These are phyloP conservation scores for Cucurbita ficifolia DNA, from an alignment of 306 rosid species.

Conservation along the genomic window DNA sequence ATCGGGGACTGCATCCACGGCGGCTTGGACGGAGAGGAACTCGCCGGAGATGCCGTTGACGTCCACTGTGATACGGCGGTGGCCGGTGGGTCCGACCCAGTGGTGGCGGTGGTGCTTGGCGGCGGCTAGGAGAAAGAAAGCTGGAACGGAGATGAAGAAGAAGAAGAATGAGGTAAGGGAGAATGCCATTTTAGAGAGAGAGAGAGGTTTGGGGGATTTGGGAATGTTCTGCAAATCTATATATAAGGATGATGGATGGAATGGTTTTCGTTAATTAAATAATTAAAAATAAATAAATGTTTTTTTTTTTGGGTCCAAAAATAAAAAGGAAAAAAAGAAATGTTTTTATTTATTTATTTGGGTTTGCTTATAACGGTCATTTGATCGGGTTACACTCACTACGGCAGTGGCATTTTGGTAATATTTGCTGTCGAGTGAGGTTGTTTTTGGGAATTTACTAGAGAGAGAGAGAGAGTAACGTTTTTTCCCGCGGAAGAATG, in stretches of 20 bases:
- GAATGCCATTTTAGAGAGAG: not conserved
- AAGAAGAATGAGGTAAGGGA: not conserved
- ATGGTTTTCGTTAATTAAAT: not conserved
- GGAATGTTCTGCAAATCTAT: not conserved
- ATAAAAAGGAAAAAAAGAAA: not conserved
- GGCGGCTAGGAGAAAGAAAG: not conserved
- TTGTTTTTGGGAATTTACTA: not conserved
- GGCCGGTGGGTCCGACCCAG: constrained; percentile 59
- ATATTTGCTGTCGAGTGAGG: not conserved
- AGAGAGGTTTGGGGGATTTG: not conserved
- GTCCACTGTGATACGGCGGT: constrained; percentile 43
- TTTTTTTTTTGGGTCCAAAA: not conserved
- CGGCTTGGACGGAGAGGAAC: constrained; percentile 57
- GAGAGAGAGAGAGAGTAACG: not conserved
- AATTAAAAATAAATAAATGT: too few species aligned
- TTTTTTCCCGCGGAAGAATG: not conserved
- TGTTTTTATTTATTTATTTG: not conserved
- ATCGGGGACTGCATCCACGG: constrained; percentile 48
- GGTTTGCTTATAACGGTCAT: not conserved
- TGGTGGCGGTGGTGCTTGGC: constrained; percentile 11
- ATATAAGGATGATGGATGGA: not conserved
- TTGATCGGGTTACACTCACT: too few species aligned
- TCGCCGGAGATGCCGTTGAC: constrained; percentile 36
- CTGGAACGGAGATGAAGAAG: not conserved
- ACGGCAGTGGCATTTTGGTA: not conserved